Conservation (phyloP, 805 yeast genomes). For the Lachancea lanzarotensis region DNA sequence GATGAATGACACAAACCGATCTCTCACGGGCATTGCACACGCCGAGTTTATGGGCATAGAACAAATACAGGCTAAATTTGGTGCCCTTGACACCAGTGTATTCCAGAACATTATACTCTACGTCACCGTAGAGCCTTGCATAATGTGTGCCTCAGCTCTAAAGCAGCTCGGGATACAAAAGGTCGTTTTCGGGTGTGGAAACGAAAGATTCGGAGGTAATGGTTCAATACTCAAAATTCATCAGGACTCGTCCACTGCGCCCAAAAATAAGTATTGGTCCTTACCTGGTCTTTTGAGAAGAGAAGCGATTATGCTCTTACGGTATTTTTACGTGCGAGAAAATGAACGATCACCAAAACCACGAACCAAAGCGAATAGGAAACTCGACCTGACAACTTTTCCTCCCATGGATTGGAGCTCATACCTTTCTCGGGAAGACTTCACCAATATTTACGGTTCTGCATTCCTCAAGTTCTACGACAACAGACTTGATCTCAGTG, state of each 20-base stretch:
- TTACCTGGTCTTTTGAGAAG: slow-evolving; percentile 74
- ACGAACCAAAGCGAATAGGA: slow-evolving; percentile 63
- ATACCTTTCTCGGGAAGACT: slow-evolving; percentile 48
- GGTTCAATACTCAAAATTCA: slow-evolving; percentile 73
- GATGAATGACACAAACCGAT: slow-evolving; percentile 77
- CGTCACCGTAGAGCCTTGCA: slow-evolving; percentile 96
- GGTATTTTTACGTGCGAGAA: slow-evolving; percentile 80
- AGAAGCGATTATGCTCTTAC: slow-evolving; percentile 74
- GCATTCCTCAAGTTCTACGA: slow-evolving; percentile 13
- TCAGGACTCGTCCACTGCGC: slow-evolving; percentile 33
- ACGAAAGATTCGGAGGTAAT: slow-evolving; percentile 94
- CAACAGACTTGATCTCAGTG: slow-evolving; percentile 14
- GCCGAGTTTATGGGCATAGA: slow-evolving; percentile 87
- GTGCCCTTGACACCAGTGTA: slow-evolving; percentile 23
- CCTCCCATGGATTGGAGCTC: slow-evolving; percentile 53
- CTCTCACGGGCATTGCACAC: slow-evolving; percentile 82
- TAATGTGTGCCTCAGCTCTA: slow-evolving; percentile 93
- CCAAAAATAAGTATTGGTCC: slow-evolving; percentile 38
- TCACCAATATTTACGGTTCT: slow-evolving; percentile 30
- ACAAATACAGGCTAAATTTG: slow-evolving; percentile 34
- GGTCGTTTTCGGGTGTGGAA: slow-evolving; percentile 88
- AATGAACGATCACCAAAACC: slow-evolving; percentile 83
- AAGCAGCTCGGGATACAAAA: slow-evolving; percentile 67
- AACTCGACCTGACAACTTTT: slow-evolving; percentile 47
- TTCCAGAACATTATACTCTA: slow-evolving; percentile 61